These are phyloP conservation scores for Mortierella sp. DNA, from an alignment of 371 early-diverging fungal genomes.

Conservation along the genomic window DNA sequence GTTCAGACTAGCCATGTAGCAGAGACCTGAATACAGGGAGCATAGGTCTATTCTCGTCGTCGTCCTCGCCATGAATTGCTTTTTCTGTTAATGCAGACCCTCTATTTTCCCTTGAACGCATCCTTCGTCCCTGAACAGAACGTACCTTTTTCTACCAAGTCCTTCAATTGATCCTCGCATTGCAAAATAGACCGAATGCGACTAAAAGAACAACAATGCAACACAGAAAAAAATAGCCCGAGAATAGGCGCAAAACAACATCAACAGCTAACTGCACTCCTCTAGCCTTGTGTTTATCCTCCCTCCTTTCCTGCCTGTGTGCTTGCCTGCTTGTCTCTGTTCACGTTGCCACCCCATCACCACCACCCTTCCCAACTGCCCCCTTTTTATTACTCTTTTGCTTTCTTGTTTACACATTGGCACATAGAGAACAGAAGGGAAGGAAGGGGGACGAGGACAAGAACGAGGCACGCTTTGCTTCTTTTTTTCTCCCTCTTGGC, in stretches of 20 bases:
- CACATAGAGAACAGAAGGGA: background rate
- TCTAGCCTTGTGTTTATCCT: background rate
- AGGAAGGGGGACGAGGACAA: background rate
- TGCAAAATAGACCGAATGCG: background rate
- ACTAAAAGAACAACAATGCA: background rate
- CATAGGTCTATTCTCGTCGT: no score
- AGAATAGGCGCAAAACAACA: background rate
- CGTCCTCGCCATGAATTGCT: background rate
- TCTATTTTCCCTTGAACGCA: background rate
- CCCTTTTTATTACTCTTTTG: slow-evolving; percentile 4
- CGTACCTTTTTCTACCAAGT: background rate
- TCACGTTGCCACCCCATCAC: slow-evolving; percentile 3
- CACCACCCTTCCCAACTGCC: background rate
- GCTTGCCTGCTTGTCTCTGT: background rate
- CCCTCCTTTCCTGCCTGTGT: background rate
- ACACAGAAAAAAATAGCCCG: background rate
- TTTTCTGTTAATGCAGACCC: background rate
- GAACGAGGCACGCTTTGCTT: slow-evolving; percentile 2
- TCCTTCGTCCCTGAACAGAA: background rate
- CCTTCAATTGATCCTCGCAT: background rate
- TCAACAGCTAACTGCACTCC: background rate
- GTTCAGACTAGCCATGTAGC: background rate
- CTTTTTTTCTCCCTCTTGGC: background rate
- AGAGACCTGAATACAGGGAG: no score
- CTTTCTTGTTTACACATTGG: background rate